phyloP scores from a whole-genome alignment of 345 rosid genomes.

The Salix brachista region DNA sequence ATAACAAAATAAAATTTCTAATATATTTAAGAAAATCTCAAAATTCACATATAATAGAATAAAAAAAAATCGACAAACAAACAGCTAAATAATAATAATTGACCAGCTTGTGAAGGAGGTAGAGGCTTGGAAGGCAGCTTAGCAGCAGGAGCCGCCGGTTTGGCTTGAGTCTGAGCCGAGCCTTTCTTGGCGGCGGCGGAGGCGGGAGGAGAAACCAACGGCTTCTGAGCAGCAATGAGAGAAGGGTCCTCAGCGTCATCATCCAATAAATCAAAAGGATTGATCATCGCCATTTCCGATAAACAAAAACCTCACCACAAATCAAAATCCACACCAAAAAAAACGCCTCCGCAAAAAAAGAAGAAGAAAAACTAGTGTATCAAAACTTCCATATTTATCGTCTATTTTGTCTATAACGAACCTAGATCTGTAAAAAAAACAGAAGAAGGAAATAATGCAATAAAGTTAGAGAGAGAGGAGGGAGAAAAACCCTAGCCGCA shows the following conservation, averaged over 20 bases:
- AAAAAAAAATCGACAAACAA: not conserved
- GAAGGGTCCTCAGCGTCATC: slow-evolving; percentile 25
- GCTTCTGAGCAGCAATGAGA: slow-evolving; percentile 17
- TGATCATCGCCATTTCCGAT: slow-evolving; percentile 21
- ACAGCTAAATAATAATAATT: not conserved
- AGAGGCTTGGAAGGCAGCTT: slow-evolving; percentile 29
- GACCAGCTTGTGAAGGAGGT: slow-evolving; percentile 30
- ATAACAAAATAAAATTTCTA: not conserved
- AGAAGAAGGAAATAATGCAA: not conserved
- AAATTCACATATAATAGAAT: not conserved
- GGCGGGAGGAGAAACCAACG: not conserved
- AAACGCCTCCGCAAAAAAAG: not conserved
- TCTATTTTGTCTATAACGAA: not conserved
- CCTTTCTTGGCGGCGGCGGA: slow-evolving; percentile 16
- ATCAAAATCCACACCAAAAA: not conserved
- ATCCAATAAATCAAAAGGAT: slow-evolving; percentile 26
- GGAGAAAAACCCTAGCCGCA: slow-evolving; percentile 43
- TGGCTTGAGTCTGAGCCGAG: slow-evolving; percentile 13
- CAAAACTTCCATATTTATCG: slow-evolving; percentile 1
- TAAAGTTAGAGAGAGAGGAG: not conserved
- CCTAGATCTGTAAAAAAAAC: not conserved
- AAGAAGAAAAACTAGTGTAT: not conserved
- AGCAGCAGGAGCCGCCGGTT: slow-evolving; percentile 8
- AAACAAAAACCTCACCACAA: not conserved
- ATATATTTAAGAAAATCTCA: not conserved